Percentiles rank a stretch among this genome's conserved stretches.
Evolutionary conservation across 1,284 basidiomycete genomes (phyloP).

Genomic region (Pisolithus thermaeus): DNA sequence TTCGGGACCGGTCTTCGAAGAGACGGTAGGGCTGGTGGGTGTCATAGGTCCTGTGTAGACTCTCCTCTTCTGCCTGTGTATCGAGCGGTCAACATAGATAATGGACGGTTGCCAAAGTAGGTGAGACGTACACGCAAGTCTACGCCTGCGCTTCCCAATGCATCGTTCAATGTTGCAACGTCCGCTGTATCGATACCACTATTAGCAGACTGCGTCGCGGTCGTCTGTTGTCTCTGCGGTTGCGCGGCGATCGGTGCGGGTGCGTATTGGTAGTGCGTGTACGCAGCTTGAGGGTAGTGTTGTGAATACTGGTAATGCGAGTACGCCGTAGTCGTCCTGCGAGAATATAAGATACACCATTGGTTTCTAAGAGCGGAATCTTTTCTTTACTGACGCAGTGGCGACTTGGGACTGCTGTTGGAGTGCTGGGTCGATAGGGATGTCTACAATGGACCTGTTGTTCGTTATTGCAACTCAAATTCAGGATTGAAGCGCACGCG

Average conservation of each 20-base stretch:
- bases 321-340: constrained; percentile 37
- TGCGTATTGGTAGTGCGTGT: constrained; percentile 48
- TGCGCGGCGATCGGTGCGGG: constrained; percentile 26
- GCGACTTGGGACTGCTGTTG: constrained; percentile 53
- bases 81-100: background rate
- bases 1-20: constrained; percentile 68
- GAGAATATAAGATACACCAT: constrained; percentile 6
- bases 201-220: constrained; percentile 14
- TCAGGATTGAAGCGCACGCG: constrained; percentile 29
- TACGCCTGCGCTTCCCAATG: constrained; percentile 75
- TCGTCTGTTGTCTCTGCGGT: constrained; percentile 26
- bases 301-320: constrained; percentile 43
- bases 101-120: background rate
- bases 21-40: constrained; percentile 52
- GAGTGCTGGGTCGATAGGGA: constrained; percentile 64
- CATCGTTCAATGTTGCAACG: constrained; percentile 73
- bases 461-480: background rate
- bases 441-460: constrained; percentile 32
- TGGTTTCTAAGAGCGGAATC: background rate
- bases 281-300: constrained; percentile 50
- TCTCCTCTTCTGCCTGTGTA: constrained; percentile 72
- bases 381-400: constrained; percentile 23
- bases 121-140: constrained; percentile 57
- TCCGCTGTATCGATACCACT: constrained; percentile 54
- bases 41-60: constrained; percentile 60